Percentiles rank a stretch among this genome's conserved stretches.
These are phyloP conservation scores for Hypoxylon sp. DNA, from an alignment of 2,329 filamentous ascomycete species.

Conservation along the genomic window DNA sequence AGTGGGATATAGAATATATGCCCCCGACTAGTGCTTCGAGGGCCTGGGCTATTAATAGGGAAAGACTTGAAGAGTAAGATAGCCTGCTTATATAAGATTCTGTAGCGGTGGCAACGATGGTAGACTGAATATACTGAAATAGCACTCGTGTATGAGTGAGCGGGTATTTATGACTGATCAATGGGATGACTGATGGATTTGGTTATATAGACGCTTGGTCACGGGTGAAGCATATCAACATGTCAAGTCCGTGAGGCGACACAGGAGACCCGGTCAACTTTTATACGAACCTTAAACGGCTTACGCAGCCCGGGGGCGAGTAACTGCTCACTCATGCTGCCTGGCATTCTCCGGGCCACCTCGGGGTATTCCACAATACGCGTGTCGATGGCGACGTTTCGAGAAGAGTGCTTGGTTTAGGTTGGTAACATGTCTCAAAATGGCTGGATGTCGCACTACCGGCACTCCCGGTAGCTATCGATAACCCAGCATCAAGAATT, in stretches of 20 bases:
- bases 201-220: constrained; percentile 41
- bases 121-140: constrained; percentile 13
- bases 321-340: constrained; percentile 17
- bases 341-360: constrained; percentile 41
- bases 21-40: background rate
- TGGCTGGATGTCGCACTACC: constrained; percentile 33
- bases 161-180: constrained; percentile 8
- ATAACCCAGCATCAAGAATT: constrained; percentile 14
- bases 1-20: background rate
- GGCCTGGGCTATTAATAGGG: constrained; percentile 8
- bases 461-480: constrained; percentile 32
- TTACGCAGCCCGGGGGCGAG: constrained; percentile 35
- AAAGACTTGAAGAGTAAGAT: constrained; percentile 2
- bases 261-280: constrained; percentile 22
- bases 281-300: constrained; percentile 42
- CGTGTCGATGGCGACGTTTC: constrained; percentile 39
- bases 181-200: constrained; percentile 24
- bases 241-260: constrained; percentile 11
- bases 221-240: constrained; percentile 14
- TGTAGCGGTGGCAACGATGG: background rate
- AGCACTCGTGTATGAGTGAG: constrained; percentile 22
- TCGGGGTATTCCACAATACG: constrained; percentile 45
- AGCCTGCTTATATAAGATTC: constrained; percentile 7
- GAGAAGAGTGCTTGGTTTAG: constrained; percentile 30
- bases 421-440: constrained; percentile 36